These are phyloP conservation scores for Sapria himalayana DNA, from an alignment of 345 rosid species.

Conservation along the genomic window DNA sequence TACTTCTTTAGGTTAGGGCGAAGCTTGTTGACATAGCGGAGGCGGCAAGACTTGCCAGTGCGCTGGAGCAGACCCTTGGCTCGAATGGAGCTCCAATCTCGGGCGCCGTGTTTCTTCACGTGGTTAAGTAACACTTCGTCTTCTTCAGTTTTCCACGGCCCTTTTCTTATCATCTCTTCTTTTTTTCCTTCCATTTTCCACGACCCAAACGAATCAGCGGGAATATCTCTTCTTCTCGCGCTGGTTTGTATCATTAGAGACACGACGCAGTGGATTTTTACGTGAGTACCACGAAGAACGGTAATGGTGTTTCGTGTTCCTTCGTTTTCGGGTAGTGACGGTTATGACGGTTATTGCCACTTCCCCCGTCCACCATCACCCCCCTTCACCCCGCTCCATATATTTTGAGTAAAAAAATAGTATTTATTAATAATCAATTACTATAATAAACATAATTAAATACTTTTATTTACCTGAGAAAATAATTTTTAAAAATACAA, in stretches of 20 bases:
- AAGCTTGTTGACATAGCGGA: conserved; percentile 96
- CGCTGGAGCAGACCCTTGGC: conserved; percentile 84
- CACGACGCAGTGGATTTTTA: no score
- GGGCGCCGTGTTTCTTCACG: conserved; percentile 54
- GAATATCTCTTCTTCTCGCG: no score
- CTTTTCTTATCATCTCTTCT: conserved; percentile 51
- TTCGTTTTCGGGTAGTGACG: conserved; percentile 1
- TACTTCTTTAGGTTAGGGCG: conserved; percentile 80
- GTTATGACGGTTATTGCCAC: conserved; percentile 15
- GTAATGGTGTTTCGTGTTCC: no score
- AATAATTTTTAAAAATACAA: no score
- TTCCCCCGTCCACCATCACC: conserved; percentile 9
- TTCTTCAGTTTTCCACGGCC: conserved; percentile 91
- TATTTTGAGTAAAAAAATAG: no score
- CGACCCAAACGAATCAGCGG: no score
- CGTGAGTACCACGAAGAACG: no score
- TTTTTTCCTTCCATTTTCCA: conserved; percentile 22
- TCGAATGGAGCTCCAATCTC: conserved; percentile 99
- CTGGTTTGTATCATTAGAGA: no score
- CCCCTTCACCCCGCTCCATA: conserved; percentile 2
- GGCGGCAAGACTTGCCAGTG: conserved; percentile 90
- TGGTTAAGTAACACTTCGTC: conserved; percentile 59
- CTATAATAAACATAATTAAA: no score
- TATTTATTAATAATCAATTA: no score
- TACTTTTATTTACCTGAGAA: no score